Evolutionary conservation across 2,329 filamentous ascomycete genomes (phyloP).

Genomic region (Fusarium newnesense): DNA sequence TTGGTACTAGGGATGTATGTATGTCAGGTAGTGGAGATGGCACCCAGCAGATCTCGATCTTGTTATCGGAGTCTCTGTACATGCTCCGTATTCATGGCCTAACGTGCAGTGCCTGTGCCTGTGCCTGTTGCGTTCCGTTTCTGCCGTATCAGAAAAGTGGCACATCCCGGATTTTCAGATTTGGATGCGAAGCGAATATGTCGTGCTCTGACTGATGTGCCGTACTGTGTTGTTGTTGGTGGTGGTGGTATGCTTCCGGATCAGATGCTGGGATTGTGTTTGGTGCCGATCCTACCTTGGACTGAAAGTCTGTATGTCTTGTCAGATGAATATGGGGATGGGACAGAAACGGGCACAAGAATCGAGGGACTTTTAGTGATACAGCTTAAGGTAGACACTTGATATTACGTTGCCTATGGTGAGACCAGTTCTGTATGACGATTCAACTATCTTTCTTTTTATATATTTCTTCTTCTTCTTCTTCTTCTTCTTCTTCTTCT

Average conservation of each 20-base stretch:
- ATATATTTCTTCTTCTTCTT: background rate
- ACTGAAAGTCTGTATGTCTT: background rate
- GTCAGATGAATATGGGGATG: background rate
- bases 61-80: slow-evolving; percentile 6
- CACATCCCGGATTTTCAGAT: slow-evolving; percentile 6
- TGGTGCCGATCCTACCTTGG: slow-evolving; percentile 22
- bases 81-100: background rate
- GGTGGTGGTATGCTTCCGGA: slow-evolving; percentile 19
- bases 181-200: slow-evolving; percentile 19
- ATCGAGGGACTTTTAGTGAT: background rate
- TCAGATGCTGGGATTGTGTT: slow-evolving; percentile 28
- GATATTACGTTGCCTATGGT: background rate
- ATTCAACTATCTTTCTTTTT: background rate
- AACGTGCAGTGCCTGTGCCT: background rate
- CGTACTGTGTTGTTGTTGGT: background rate
- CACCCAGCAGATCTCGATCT: slow-evolving; percentile 33
- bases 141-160: slow-evolving; percentile 7
- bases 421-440: background rate
- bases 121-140: slow-evolving; percentile 1
- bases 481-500: background rate
- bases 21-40: slow-evolving; percentile 25
- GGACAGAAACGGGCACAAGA: background rate
- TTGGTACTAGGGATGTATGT: background rate
- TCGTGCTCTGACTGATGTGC: background rate
- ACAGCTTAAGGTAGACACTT: background rate